Base-by-base conservation (phyloP, 1,284 basidiomycete genomes). In the Leccinum subfulvum region DNA sequence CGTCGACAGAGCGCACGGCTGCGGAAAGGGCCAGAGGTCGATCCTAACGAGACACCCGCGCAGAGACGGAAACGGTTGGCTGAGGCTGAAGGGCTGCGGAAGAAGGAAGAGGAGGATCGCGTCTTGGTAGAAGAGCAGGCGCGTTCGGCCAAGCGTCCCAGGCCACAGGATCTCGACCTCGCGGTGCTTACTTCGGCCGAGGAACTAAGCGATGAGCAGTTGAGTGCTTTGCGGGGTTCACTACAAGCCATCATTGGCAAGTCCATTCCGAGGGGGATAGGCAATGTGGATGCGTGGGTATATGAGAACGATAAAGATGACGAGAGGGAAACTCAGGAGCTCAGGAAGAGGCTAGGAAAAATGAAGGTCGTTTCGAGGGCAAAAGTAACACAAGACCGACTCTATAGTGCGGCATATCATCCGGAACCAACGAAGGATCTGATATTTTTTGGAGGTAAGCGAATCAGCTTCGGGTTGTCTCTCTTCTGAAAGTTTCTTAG, bases 351-450 rank as follows among this genome's bases (percentile, higher is more conserved):
- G 63, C 74, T 92, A 6, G 72, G 80, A 63, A 76, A 77, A 23
- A 68, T 92, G 70, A 85, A 83, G 62, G 78, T 92, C 16, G 80
- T 89, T 2, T 83, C 89, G 47, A 80, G 89, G 61, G 90, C 90
- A 10, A 93, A 92, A 73, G 90, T 93, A 13, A 91, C 88, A 1
- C 79, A 85, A 65, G 82, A 89, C 64, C 77, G 91, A 28, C 71
- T 93, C 1, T 93, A 93, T 66, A 87, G 87, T 65, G 84, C 88
- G 23, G 84, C 84, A 16, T 93, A 89, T 72, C 91, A 93, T 71
- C 89, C 91, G 2, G 91, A 92, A 66, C 78, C 81, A n/a, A 84
- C n/a, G 8, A 92, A 92, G 69, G 91, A 92, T 72, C 73, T 92
- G 6, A 81, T 92, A 21, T 90, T 92, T 71, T 90, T 92, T 71